phyloP scores from a whole-genome alignment of 371 early-diverging fungal genomes.

The Rhizopus sp. region DNA sequence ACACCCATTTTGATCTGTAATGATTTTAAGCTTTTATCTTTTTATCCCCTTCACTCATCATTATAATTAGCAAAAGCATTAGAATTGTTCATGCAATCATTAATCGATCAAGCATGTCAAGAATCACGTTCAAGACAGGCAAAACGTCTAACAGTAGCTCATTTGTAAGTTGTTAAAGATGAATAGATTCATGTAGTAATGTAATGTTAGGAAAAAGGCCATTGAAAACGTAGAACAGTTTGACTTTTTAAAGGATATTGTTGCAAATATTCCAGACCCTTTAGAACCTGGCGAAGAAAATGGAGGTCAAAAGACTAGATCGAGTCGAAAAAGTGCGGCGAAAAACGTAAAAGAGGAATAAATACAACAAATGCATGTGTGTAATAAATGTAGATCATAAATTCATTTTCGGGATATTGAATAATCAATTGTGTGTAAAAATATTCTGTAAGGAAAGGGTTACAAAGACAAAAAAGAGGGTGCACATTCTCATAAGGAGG shows the following conservation, averaged over 20 bases:
- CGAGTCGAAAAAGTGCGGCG: not conserved
- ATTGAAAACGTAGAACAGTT: conserved; percentile 85
- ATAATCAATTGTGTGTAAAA: too few relatives aligned
- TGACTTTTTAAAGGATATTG: conserved; percentile 92
- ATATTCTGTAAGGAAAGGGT: too few relatives aligned
- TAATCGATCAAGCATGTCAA: conserved; percentile 85
- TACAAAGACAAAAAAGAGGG: too few relatives aligned
- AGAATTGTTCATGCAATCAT: conserved; percentile 91
- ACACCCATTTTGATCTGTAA: conserved; percentile 97
- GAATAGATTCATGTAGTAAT: not conserved
- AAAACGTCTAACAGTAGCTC: conserved; percentile 83
- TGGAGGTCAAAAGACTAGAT: conserved; percentile 3
- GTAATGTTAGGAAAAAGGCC: conserved; percentile 71
- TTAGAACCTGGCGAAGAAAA: conserved; percentile 26
- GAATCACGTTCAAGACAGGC: conserved; percentile 79
- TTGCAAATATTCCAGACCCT: conserved; percentile 86
- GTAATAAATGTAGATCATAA: too few relatives aligned
- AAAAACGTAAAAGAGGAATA: not conserved
- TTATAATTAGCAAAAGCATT: conserved; percentile 78
- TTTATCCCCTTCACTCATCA: not conserved
- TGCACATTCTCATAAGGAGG: too few relatives aligned
- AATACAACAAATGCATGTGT: not conserved
- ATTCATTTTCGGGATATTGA: too few relatives aligned
- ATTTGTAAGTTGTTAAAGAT: conserved; percentile 66
- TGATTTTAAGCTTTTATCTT: conserved; percentile 17